Conservation (phyloP, 2,329 filamentous ascomycete species). For the Elsinoe ampelina region DNA sequence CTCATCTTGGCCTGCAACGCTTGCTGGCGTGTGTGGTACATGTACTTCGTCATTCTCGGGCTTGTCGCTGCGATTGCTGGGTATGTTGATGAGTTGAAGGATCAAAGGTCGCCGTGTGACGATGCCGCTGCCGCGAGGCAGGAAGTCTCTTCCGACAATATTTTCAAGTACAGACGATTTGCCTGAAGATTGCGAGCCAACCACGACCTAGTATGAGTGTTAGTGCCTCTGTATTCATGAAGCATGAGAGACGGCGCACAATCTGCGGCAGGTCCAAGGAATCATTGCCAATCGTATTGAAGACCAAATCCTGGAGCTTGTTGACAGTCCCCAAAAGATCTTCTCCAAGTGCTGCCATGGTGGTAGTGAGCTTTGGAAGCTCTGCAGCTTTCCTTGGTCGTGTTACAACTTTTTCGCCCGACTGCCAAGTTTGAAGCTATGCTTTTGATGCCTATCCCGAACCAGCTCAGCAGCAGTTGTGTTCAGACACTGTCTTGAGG, state of each 20-base stretch:
- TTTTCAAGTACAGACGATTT: conserved; percentile 99
- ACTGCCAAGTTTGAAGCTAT: conserved; percentile 7
- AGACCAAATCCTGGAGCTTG: conserved; percentile 95
- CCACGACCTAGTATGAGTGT: conserved; percentile 63
- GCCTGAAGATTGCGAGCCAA: conserved; percentile 94
- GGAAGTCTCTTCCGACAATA: conserved; percentile 93
- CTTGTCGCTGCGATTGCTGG: conserved; percentile 60
- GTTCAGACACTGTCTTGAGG: too few species aligned
- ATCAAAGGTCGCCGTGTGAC: conserved; percentile 91
- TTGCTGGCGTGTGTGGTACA: conserved; percentile 68
- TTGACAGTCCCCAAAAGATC: conserved; percentile 93
- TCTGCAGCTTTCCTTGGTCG: background rate
- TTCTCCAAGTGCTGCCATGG: conserved; percentile 90
- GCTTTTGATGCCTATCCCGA: background rate
- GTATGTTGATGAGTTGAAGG: conserved; percentile 95
- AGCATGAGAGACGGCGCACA: conserved; percentile 47
- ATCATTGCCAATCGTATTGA: conserved; percentile 99
- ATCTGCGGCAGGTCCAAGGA: conserved; percentile 96
- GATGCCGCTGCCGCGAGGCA: conserved; percentile 92
- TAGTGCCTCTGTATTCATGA: conserved; percentile 15
- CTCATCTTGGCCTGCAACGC: conserved; percentile 55
- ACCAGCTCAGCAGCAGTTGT: too few species aligned
- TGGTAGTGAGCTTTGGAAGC: conserved; percentile 1
- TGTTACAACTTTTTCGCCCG: background rate
- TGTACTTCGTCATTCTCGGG: conserved; percentile 55